Evolutionary conservation across 2,329 filamentous ascomycete genomes (phyloP), one percentile per base, ranked within the genome.

Genomic region (Trichoderma sp.): DNA sequence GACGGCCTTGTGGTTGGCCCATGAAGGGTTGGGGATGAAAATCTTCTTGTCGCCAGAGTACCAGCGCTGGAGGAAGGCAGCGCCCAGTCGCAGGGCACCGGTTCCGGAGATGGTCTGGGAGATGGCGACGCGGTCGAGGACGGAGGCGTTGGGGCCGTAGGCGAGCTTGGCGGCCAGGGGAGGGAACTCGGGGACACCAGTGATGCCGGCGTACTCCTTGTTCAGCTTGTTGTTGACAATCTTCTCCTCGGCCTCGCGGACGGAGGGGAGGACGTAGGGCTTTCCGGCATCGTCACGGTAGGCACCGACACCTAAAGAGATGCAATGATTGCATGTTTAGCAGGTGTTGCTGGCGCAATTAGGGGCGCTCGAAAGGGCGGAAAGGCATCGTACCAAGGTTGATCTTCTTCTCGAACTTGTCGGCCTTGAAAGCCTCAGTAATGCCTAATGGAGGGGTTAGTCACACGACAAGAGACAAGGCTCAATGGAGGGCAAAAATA

Each of bases 31-130:
- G 72, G 96, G 96, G 80, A 99, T 94, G 87, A 97, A 98, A 84
- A 99, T 93, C 81, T 92, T 92, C 90, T 97, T 98, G 76, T 89
- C 89, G 80, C 92, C 89, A 56, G 94, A 94, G 86, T 92, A 97
- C 88, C 93, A 95, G 77, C 94, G 92, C 81, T 92, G 83, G 75
- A 99, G 87, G 89, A 98, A 99, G 75, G 92, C 94, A 77, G 91
- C 96, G 73, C 93, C 96, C 79, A 99, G 95, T 80, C 96, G 91
- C 78, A 99, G 89, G 72, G 96, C 96, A 79, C 96, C 96, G 70
- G 96, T 99, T 75, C 96, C 96, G 71, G 96, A 99, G 85, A 99
- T 97, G 83, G 94, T 93, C 87, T 99, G 96, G 72, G 95, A 97
- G 82, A 97, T 94, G 83, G 90, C 94, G 72, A 97, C 85, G 77